Percentiles rank a stretch among this genome's conserved stretches.
phyloP scores from a whole-genome alignment of 2,329 filamentous ascomycete species.

The Pleomassaria siparia region DNA sequence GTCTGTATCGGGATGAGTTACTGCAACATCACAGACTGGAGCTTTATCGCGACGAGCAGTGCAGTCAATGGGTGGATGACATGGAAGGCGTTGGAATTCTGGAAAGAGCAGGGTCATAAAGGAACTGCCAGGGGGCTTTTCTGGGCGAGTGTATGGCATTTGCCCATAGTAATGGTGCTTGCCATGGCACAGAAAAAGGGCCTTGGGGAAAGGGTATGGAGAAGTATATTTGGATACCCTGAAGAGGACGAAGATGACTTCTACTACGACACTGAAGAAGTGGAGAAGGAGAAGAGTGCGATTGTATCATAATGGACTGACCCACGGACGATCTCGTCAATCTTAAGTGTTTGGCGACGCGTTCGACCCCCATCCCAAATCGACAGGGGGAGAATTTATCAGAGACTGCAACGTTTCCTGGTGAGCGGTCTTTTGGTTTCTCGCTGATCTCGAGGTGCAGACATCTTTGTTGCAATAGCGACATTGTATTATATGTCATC shows the following conservation, averaged over 20 bases:
- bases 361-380: neutral
- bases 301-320: slow-evolving; percentile 7
- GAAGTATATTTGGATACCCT: slow-evolving; percentile 33
- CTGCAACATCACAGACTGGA: slow-evolving; percentile 79
- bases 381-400: slow-evolving; percentile 13
- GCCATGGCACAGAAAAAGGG: slow-evolving; percentile 94
- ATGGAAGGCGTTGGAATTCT: slow-evolving; percentile 78
- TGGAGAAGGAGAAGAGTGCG: slow-evolving; percentile 16
- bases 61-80: slow-evolving; percentile 85
- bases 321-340: slow-evolving; percentile 2
- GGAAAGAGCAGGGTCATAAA: slow-evolving; percentile 72
- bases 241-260: slow-evolving; percentile 36
- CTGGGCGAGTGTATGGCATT: slow-evolving; percentile 97
- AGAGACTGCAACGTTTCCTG: slow-evolving; percentile 12
- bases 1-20: slow-evolving; percentile 80
- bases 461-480: slow-evolving; percentile 17
- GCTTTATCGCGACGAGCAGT: slow-evolving; percentile 77
- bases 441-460: too few species aligned
- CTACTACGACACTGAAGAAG: slow-evolving; percentile 35
- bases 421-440: too few species aligned
- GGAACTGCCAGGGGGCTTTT: slow-evolving; percentile 84
- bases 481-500: slow-evolving; percentile 31
- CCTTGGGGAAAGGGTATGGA: slow-evolving; percentile 35
- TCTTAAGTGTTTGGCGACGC: slow-evolving; percentile 8
- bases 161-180: slow-evolving; percentile 85